Conservation (phyloP, 768 basidiomycete species). For the Mycena floridula region DNA sequence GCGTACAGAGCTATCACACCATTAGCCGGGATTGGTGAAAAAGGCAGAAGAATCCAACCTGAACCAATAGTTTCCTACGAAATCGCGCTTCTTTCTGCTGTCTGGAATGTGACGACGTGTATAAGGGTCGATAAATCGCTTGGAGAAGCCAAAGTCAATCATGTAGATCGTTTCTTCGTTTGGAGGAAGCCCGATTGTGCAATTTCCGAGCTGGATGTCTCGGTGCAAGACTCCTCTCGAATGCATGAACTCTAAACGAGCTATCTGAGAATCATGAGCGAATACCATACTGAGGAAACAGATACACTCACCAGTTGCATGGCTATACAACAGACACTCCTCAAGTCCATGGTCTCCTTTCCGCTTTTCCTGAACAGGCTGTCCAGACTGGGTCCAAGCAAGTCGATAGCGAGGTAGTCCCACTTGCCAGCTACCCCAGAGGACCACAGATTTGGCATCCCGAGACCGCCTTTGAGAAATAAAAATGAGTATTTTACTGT, state of each 20-base stretch:
- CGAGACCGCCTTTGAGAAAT: slow-evolving; percentile 59
- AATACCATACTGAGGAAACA: slow-evolving; percentile 1
- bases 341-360: slow-evolving; percentile 56
- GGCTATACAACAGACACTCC: slow-evolving; percentile 69
- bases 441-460: slow-evolving; percentile 71
- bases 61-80: slow-evolving; percentile 85
- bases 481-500: no score
- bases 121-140: slow-evolving; percentile 61
- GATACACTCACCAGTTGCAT: slow-evolving; percentile 60
- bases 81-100: slow-evolving; percentile 60
- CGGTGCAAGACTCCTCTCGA: slow-evolving; percentile 66
- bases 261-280: slow-evolving; percentile 39
- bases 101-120: slow-evolving; percentile 70
- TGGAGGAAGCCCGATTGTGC: slow-evolving; percentile 55
- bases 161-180: slow-evolving; percentile 62
- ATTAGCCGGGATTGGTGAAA: not conserved
- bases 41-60: slow-evolving; percentile 32
- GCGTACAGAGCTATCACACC: slow-evolving; percentile 44
- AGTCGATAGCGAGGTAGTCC: slow-evolving; percentile 73
- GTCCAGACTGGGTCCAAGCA: slow-evolving; percentile 68
- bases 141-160: slow-evolving; percentile 86
- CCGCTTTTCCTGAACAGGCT: slow-evolving; percentile 49
- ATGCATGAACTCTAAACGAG: slow-evolving; percentile 73
- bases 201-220: slow-evolving; percentile 78
- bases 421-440: slow-evolving; percentile 50